phyloP scores from a whole-genome alignment of 2,329 filamentous ascomycete species.

The Penicillium sp. region DNA sequence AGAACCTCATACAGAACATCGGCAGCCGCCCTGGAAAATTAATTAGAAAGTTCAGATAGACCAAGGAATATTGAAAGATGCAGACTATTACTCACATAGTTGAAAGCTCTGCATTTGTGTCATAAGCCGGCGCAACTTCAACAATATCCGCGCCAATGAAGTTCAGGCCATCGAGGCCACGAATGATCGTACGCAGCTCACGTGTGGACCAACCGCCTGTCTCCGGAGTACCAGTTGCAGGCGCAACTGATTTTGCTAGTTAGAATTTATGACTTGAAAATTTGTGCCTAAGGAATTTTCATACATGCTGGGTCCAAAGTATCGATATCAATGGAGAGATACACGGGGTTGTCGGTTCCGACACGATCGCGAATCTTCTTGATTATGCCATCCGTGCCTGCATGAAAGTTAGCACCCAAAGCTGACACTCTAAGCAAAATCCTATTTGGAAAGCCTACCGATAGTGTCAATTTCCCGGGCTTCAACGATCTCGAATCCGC shows the following conservation, averaged over 20 bases:
- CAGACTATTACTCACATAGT: conserved; percentile 41
- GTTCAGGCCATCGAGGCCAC: conserved; percentile 62
- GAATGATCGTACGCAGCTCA: conserved; percentile 62
- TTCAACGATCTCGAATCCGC: conserved; percentile 81
- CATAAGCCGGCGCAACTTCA: conserved; percentile 66
- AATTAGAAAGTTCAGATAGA: background rate
- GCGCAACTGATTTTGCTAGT: too few relatives aligned
- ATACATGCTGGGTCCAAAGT: conserved; percentile 80
- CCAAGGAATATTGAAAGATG: too few relatives aligned
- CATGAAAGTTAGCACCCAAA: too few relatives aligned
- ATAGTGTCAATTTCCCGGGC: conserved; percentile 72
- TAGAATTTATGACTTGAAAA: too few relatives aligned
- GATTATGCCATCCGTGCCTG: conserved; percentile 71
- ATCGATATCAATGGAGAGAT: conserved; percentile 85
- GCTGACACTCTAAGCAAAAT: background rate
- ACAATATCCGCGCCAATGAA: conserved; percentile 66
- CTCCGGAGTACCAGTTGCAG: conserved; percentile 63
- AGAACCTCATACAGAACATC: conserved; percentile 77
- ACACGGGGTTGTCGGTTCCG: conserved; percentile 74
- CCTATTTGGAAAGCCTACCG: conserved; percentile 34
- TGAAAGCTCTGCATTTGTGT: conserved; percentile 64
- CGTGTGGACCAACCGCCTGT: conserved; percentile 66
- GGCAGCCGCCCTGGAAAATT: conserved; percentile 42
- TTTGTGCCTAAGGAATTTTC: conserved; percentile 38
- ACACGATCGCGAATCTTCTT: conserved; percentile 76